Base-by-base conservation (phyloP, 208 protist genomes). In the Crithidia sp. region DNA sequence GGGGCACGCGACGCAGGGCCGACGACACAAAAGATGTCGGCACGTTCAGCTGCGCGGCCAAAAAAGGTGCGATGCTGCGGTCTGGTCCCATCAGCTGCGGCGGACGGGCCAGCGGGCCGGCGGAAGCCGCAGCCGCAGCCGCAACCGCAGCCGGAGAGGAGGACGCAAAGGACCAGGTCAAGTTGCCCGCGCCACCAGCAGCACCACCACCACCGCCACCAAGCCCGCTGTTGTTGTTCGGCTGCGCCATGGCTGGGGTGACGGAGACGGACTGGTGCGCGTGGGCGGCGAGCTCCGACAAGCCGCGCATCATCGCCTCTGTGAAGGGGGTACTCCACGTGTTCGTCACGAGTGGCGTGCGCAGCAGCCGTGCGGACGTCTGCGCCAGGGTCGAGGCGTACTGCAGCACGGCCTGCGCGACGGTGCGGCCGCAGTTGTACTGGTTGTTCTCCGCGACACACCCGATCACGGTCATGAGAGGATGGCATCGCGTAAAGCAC, bases 391-490 rank as follows among this genome's bases (percentile, higher is more conserved):
- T 86, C 58, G 76, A 79, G 56, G 81, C 81, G 71, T 84, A 89
- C 67, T 81, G 81, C 71, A 89, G 60, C 28, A 84, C 84, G 36
- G 84, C 81, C 71, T 83, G 77, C 37, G 81, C 82, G 19, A 89
- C 79, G n/a, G 68, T 77, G 61, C 47, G 47, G 55, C 84, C 81
- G 56, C 81, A 86, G 57, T 77, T 75, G 69, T 86, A 86, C 44
- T 71, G 70, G 71, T 89, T 74, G 69, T 72, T 86, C 61, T 86
- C 81, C 0, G 84, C 81, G 0, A 89, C 75, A 43, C 50, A 61
- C 9, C 84, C 84, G 17, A 89, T 83, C 9, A 89, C 77, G 10
- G 81, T 86, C 84, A 85, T 83, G 56, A 89, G 74, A 4, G 84
- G 71, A 62, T 84, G 84, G 58, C 77, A 86, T 7, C 71, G 79